Evolutionary conservation across 1,284 basidiomycete genomes (phyloP).

Genomic region (Hypsizygus ulmarius): DNA sequence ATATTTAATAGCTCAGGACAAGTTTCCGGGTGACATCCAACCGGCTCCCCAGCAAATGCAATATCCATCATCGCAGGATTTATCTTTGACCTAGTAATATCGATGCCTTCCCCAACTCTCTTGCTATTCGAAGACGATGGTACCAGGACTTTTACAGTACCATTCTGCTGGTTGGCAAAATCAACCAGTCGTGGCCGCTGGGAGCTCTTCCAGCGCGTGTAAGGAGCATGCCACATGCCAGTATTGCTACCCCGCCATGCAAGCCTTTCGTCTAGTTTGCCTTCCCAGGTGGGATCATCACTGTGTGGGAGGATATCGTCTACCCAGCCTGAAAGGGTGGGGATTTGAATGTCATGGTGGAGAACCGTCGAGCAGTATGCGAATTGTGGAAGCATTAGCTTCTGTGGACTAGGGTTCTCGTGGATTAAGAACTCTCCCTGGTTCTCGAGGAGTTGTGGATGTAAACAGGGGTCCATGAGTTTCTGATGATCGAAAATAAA

Average conservation of each 20-base stretch:
- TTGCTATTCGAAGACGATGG: slow-evolving; percentile 18
- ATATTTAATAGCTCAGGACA: slow-evolving; percentile 38
- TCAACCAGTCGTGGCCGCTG: slow-evolving; percentile 37
- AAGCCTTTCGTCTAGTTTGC: slow-evolving; percentile 53
- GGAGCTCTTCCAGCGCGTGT: slow-evolving; percentile 34
- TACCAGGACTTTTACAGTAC: slow-evolving; percentile 29
- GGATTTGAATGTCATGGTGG: slow-evolving; percentile 58
- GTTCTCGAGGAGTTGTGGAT: slow-evolving; percentile 48
- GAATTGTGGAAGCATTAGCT: slow-evolving; percentile 47
- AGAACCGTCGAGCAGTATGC: slow-evolving; percentile 53
- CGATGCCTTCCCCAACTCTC: slow-evolving; percentile 12
- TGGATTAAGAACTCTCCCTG: slow-evolving; percentile 53
- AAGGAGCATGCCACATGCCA: slow-evolving; percentile 45
- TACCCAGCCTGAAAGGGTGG: slow-evolving; percentile 36
- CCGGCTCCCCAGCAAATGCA: slow-evolving; percentile 51
- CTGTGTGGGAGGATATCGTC: slow-evolving; percentile 36
- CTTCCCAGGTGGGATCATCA: slow-evolving; percentile 54
- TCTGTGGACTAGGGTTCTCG: slow-evolving; percentile 40
- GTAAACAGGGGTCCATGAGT: slow-evolving; percentile 59
- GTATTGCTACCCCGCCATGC: slow-evolving; percentile 69
- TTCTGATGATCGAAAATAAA: slow-evolving; percentile 47
- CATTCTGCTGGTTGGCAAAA: slow-evolving; percentile 31
- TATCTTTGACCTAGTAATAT: slow-evolving; percentile 14
- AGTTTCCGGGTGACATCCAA: slow-evolving; percentile 43
- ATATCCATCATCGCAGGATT: slow-evolving; percentile 40